Evolutionary conservation across 179 eudicot species (phyloP).

Genomic region (Actinidia arguta): DNA sequence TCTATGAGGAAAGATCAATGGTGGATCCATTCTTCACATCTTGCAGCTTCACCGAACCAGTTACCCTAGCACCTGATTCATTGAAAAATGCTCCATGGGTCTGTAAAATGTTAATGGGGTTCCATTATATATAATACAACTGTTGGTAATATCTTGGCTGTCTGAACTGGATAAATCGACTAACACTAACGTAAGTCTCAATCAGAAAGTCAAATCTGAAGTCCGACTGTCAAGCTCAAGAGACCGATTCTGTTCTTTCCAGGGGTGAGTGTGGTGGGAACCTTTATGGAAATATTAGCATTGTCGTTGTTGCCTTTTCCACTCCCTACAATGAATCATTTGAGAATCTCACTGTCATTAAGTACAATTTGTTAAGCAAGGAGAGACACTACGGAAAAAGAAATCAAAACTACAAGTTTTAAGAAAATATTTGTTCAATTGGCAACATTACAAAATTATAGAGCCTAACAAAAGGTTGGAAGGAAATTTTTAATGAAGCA

Average conservation of each 20-base stretch:
- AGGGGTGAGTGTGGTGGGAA: constrained; percentile 52
- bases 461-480: too few relatives aligned
- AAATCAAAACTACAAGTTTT: background rate
- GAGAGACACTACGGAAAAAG: background rate
- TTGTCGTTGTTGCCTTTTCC: constrained; percentile 46
- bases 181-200: background rate
- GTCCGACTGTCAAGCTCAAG: constrained; percentile 96
- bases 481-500: too few relatives aligned
- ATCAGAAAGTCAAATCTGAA: constrained; percentile 56
- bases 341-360: background rate
- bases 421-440: background rate
- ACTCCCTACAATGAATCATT: constrained; percentile 41
- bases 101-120: constrained; percentile 39
- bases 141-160: background rate
- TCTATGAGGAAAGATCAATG: constrained; percentile 70
- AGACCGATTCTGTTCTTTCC: constrained; percentile 79
- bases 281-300: constrained; percentile 52
- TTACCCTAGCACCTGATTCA: constrained; percentile 68
- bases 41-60: constrained; percentile 75
- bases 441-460: background rate
- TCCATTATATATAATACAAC: constrained; percentile 9
- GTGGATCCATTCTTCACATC: constrained; percentile 51
- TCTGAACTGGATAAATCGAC: background rate
- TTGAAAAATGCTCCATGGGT: constrained; percentile 94
- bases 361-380: background rate